Percentiles rank a stretch among this genome's conserved stretches.
Conservation (phyloP, 768 basidiomycete genomes). For the Tylopilus balloui region DNA sequence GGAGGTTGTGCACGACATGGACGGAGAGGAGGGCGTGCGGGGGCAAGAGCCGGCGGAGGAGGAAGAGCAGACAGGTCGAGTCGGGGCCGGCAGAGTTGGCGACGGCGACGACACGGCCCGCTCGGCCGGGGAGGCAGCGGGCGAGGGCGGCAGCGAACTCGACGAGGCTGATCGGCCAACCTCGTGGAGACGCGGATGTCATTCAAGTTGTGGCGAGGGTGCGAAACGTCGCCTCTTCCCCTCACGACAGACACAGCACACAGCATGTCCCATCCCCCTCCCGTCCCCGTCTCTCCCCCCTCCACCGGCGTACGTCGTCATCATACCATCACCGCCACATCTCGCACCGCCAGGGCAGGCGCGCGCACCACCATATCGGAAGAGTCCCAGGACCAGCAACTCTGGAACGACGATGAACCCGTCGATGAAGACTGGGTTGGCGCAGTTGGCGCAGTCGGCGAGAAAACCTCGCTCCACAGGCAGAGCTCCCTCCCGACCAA, state of each 20-base stretch:
- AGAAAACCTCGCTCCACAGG: slow-evolving; percentile 74
- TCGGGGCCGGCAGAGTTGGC: slow-evolving; percentile 83
- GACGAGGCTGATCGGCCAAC: slow-evolving; percentile 36
- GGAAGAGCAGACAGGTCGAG: slow-evolving; percentile 72
- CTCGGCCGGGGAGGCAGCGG: slow-evolving; percentile 10
- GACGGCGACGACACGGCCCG: slow-evolving; percentile 37
- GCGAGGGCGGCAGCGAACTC: slow-evolving; percentile 49
- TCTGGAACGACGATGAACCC: slow-evolving; percentile 71
- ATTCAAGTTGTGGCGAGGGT: slow-evolving; percentile 30
- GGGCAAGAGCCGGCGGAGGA: slow-evolving; percentile 44
- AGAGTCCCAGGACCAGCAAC: slow-evolving; percentile 53
- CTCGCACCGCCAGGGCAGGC: slow-evolving; percentile 55
- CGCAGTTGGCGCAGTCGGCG: slow-evolving; percentile 77
- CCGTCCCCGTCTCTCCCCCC: slow-evolving; percentile 34
- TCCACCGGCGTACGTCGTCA: slow-evolving; percentile 64
- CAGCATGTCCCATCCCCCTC: slow-evolving; percentile 43
- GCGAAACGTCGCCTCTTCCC: slow-evolving; percentile 12
- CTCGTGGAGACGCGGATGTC: neutral
- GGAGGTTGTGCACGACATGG: slow-evolving; percentile 68
- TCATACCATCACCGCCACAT: slow-evolving; percentile 77
- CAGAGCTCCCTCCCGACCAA: slow-evolving; percentile 78
- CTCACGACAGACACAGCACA: neutral
- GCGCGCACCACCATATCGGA: slow-evolving; percentile 67
- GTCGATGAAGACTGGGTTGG: slow-evolving; percentile 81
- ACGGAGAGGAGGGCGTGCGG: slow-evolving; percentile 47